phyloP scores from a whole-genome alignment of 176 grass and related monocot species.

The Urochloa ruziziensis region DNA sequence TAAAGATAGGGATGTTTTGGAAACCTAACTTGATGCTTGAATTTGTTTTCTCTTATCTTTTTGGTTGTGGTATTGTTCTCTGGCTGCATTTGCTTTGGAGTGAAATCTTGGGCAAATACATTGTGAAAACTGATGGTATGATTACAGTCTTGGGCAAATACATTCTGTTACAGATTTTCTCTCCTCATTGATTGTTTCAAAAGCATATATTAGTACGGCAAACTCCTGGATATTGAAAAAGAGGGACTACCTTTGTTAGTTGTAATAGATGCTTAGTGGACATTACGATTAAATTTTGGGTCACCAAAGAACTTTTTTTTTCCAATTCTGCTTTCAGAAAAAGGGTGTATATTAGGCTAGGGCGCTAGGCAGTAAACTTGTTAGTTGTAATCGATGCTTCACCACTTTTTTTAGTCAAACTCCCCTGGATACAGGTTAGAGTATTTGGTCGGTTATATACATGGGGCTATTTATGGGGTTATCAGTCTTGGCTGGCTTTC shows the following conservation, averaged over 20 bases:
- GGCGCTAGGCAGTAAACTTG: too few species aligned
- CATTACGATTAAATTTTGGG: not conserved
- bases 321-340: not conserved
- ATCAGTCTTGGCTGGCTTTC: not conserved
- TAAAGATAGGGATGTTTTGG: not conserved
- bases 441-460: not conserved
- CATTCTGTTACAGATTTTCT: not conserved
- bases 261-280: not conserved
- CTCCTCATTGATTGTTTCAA: not conserved
- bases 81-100: not conserved
- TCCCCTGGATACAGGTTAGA: not conserved
- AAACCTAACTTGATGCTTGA: not conserved
- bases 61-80: not conserved
- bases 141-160: not conserved
- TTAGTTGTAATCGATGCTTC: not conserved
- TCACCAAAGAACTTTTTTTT: not conserved
- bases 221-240: not conserved
- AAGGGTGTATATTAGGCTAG: too few species aligned
- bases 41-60: not conserved
- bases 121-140: not conserved
- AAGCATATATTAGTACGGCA: not conserved
- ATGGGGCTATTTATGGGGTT: not conserved
- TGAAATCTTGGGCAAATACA: not conserved
- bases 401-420: too few species aligned
- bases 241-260: not conserved